Base-by-base conservation (phyloP, 495 filamentous ascomycete species). In the Glutinoglossum americanum region DNA sequence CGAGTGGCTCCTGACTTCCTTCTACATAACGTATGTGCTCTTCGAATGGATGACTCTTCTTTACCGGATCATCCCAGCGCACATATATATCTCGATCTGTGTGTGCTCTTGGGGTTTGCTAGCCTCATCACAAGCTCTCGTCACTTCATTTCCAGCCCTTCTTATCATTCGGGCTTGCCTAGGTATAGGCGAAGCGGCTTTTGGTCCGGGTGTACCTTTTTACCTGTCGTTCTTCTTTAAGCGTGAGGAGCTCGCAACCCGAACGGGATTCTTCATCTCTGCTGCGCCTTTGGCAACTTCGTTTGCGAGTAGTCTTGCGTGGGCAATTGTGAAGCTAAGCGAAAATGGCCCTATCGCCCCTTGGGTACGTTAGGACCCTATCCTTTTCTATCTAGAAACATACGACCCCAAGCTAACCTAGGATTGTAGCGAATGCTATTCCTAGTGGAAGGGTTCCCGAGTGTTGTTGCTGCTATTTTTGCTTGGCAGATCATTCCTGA, bases 31-130 rank as follows among this genome's bases (percentile, higher is more conserved):
- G 41, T 93, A 89, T 67, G 81, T 90, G 61, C 64, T 79, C 0
- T 82, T 92, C 51, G 87, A 84, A 68, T 81, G 77, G 77, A 80
- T 80, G 79, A 79, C 76, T 1, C 64, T 84, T 17, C 72, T 82
- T 65, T 84, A 80, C 65, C 72, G 72, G 19, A 58, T 78, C 11
- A 66, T 80, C 0, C 73, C 74, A 1, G 69, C 78, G 3, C 80
- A 81, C 60, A 76, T 79, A 58, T 84, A 83, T 62, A 71, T 75
- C 19, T 67, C 71, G 21, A 51, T 70, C 19, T 73, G 69, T 62
- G 71, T 85, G 5, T 64, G 77, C 5, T 77, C 74, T 5, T 84
- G 81, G 77, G 84, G 84, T 13, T 66, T 83, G 30, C 69, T 79
- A 8, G 86, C 86, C 4, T 84, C 81, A 17, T 70, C 88, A 32